Percentiles rank a stretch among this genome's conserved stretches.
phyloP scores from a whole-genome alignment of 148 eudicot species.

The Vaccinium macrocarpon region DNA sequence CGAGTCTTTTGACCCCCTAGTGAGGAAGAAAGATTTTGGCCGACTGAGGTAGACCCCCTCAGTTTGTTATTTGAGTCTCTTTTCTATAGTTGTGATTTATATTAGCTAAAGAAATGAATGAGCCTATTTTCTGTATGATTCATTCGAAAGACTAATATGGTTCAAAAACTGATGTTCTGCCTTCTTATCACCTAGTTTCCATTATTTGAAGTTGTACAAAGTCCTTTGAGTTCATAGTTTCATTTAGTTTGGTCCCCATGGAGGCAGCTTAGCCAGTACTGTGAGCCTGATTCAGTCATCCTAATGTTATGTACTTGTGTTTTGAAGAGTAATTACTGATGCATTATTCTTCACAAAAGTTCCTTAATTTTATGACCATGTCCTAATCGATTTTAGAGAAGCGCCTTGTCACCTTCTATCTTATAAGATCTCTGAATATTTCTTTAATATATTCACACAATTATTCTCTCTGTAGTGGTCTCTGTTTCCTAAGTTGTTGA shows the following conservation, averaged over 20 bases:
- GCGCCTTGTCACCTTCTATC: background rate
- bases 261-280: background rate
- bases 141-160: background rate
- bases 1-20: background rate
- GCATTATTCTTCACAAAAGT: background rate
- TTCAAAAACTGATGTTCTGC: background rate
- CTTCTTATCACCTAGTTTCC: background rate
- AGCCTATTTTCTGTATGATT: background rate
- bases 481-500: background rate
- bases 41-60: background rate
- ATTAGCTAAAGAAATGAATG: background rate
- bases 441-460: background rate
- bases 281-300: background rate
- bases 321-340: background rate
- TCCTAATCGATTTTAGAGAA: background rate
- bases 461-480: slow-evolving; percentile 7
- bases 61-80: background rate
- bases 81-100: background rate
- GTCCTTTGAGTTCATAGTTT: background rate
- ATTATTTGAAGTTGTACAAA: background rate
- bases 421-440: background rate
- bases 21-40: background rate
- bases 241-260: background rate
- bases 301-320: background rate
- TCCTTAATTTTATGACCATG: background rate